phyloP scores from a whole-genome alignment of 805 yeast species.

The Barnettozyma siamensis region DNA sequence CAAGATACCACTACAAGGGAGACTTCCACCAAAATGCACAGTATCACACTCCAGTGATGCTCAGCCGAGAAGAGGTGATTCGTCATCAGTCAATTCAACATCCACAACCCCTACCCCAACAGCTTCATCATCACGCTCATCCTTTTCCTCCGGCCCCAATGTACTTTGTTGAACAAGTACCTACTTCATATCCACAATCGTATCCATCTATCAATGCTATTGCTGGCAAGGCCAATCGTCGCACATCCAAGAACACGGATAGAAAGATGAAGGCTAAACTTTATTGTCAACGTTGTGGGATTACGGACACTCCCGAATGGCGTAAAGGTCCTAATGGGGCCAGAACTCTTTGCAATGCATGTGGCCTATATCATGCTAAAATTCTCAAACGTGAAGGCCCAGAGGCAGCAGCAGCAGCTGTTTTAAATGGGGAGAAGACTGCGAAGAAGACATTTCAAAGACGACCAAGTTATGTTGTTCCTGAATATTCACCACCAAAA shows the following conservation, averaged over 20 bases:
- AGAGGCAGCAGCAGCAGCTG: slow-evolving; percentile 23
- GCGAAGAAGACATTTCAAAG: slow-evolving; percentile 7
- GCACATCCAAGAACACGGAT: slow-evolving; percentile 1
- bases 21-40: background rate
- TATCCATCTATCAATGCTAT: background rate
- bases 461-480: slow-evolving; percentile 1
- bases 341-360: slow-evolving; percentile 54
- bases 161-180: background rate
- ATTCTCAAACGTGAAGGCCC: slow-evolving; percentile 41
- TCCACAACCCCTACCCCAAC: background rate
- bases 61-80: background rate
- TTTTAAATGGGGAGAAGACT: slow-evolving; percentile 11
- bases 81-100: background rate
- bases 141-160: background rate
- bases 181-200: background rate
- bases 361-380: slow-evolving; percentile 73
- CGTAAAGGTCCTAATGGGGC: slow-evolving; percentile 74
- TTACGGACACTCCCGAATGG: slow-evolving; percentile 71
- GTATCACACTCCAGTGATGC: background rate
- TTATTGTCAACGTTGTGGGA: slow-evolving; percentile 41
- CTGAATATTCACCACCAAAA: background rate
- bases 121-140: background rate
- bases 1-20: background rate
- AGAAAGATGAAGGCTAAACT: slow-evolving; percentile 7
- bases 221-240: background rate